phyloP scores from a whole-genome alignment of 495 filamentous ascomycete genomes.

The Mycothermus thermophilus region DNA sequence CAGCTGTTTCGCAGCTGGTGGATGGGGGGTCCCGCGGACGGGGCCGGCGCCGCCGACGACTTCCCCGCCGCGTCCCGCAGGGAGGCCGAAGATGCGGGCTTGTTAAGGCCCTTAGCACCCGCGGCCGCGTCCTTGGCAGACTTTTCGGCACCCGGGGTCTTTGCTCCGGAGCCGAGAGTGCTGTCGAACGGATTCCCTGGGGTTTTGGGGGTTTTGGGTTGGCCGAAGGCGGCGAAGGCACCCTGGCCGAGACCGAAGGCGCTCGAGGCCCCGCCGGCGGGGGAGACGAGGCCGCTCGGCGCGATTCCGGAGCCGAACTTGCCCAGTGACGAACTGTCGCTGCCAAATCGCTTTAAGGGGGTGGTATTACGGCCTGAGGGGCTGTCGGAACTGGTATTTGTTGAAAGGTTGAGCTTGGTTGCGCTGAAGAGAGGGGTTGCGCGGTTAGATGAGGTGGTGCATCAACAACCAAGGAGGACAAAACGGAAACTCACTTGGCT shows the following conservation, averaged over 20 bases:
- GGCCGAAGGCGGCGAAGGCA: slow-evolving; percentile 94
- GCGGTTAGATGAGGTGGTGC: slow-evolving; percentile 6
- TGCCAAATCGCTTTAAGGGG: slow-evolving; percentile 60
- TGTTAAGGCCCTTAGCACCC: slow-evolving; percentile 27
- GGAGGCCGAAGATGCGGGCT: slow-evolving; percentile 27
- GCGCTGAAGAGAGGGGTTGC: slow-evolving; percentile 35
- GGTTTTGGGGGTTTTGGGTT: slow-evolving; percentile 73
- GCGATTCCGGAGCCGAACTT: slow-evolving; percentile 74
- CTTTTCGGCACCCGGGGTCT: slow-evolving; percentile 49
- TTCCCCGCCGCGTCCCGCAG: slow-evolving; percentile 25
- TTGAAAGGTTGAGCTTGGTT: slow-evolving; percentile 83
- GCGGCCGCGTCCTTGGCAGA: slow-evolving; percentile 36
- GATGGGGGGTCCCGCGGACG: slow-evolving; percentile 16
- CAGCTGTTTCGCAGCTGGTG: slow-evolving; percentile 73
- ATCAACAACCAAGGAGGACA: slow-evolving; percentile 1
- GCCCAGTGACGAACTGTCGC: slow-evolving; percentile 62
- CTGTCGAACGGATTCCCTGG: slow-evolving; percentile 70
- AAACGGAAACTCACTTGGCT: slow-evolving; percentile 56
- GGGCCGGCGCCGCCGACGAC: slow-evolving; percentile 7
- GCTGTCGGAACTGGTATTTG: slow-evolving; percentile 46
- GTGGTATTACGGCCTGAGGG: slow-evolving; percentile 51
- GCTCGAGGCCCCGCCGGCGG: slow-evolving; percentile 73
- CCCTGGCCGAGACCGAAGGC: slow-evolving; percentile 90
- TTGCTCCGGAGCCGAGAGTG: slow-evolving; percentile 44
- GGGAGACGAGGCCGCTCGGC: slow-evolving; percentile 60